These are phyloP conservation scores for Penicillium cinerascens DNA, from an alignment of 495 filamentous ascomycete species.

Conservation along the genomic window DNA sequence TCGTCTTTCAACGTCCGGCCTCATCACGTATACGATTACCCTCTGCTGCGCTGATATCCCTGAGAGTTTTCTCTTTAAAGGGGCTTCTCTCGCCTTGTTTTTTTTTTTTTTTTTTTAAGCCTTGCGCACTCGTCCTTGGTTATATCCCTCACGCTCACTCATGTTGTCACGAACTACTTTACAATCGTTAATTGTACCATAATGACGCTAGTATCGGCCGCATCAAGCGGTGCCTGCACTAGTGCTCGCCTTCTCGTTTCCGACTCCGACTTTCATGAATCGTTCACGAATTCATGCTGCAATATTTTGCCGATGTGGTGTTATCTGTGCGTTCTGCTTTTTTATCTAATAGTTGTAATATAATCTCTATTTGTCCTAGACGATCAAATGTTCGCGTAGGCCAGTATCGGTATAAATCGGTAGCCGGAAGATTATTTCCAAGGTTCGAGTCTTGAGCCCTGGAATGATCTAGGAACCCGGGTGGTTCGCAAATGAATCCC, in stretches of 20 bases:
- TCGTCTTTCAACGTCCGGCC: slow-evolving; percentile 3
- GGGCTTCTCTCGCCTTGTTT: slow-evolving; percentile 6
- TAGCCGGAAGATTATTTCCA: background rate
- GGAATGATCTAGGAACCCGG: background rate
- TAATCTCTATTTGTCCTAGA: slow-evolving; percentile 13
- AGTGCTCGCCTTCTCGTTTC: background rate
- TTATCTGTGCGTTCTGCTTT: slow-evolving; percentile 4
- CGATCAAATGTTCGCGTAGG: background rate
- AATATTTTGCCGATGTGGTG: slow-evolving; percentile 9
- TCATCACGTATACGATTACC: slow-evolving; percentile 7
- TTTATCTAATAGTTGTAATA: slow-evolving; percentile 28
- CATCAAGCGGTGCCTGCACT: background rate
- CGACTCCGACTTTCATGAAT: slow-evolving; percentile 3
- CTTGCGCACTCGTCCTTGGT: background rate
- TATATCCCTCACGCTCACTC: slow-evolving; percentile 7
- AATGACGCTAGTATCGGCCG: background rate
- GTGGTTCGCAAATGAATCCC: background rate
- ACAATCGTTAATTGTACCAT: slow-evolving; percentile 24
- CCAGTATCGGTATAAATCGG: background rate
- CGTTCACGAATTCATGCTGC: slow-evolving; percentile 15
- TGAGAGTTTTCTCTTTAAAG: slow-evolving; percentile 3
- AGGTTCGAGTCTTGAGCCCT: too few species aligned
- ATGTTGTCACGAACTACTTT: slow-evolving; percentile 22
- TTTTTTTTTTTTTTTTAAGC: slow-evolving; percentile 8
- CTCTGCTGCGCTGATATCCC: slow-evolving; percentile 15